phyloP scores from a whole-genome alignment of 805 yeast species.

The Metschnikowia aberdeeniae region DNA sequence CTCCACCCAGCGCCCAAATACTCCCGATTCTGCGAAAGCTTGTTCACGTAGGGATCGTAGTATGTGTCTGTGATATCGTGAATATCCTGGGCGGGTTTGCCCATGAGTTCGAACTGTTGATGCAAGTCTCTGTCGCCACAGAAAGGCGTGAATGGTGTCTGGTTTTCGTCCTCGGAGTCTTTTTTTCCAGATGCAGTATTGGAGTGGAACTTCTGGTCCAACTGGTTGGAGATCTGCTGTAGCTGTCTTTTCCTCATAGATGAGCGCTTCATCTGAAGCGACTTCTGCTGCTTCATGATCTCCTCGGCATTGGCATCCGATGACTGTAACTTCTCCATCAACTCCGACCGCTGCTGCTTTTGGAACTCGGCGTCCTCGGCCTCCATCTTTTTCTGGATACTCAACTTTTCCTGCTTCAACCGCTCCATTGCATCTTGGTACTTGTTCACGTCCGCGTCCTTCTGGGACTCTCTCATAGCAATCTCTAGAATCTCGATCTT shows the following conservation, averaged over 20 bases:
- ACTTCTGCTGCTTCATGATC: constrained; percentile 35
- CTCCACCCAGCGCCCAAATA: constrained; percentile 85
- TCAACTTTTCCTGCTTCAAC: constrained; percentile 62
- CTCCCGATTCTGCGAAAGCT: constrained; percentile 53
- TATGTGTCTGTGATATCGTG: constrained; percentile 41
- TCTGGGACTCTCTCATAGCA: constrained; percentile 60
- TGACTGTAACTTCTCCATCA: constrained; percentile 36
- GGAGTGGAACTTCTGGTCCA: constrained; percentile 36
- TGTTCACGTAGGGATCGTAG: constrained; percentile 45
- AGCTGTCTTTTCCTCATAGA: constrained; percentile 60
- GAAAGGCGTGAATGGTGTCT: constrained; percentile 85
- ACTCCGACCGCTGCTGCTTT: constrained; percentile 39
- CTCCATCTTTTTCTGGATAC: constrained; percentile 59
- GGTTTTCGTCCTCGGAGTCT: constrained; percentile 18
- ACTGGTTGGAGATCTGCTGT: constrained; percentile 56
- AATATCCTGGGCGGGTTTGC: constrained; percentile 21
- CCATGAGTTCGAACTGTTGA: constrained; percentile 46
- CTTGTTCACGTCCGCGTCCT: constrained; percentile 60
- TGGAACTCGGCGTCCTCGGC: constrained; percentile 38
- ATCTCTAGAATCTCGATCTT: constrained; percentile 72
- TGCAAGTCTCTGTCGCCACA: constrained; percentile 74
- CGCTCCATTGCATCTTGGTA: constrained; percentile 53
- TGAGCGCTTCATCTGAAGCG: constrained; percentile 51
- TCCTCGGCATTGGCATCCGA: constrained; percentile 35
- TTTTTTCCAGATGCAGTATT: constrained; percentile 25